These are phyloP conservation scores for Talaromyces piceae DNA, from an alignment of 2,329 filamentous ascomycete genomes.

Conservation along the genomic window DNA sequence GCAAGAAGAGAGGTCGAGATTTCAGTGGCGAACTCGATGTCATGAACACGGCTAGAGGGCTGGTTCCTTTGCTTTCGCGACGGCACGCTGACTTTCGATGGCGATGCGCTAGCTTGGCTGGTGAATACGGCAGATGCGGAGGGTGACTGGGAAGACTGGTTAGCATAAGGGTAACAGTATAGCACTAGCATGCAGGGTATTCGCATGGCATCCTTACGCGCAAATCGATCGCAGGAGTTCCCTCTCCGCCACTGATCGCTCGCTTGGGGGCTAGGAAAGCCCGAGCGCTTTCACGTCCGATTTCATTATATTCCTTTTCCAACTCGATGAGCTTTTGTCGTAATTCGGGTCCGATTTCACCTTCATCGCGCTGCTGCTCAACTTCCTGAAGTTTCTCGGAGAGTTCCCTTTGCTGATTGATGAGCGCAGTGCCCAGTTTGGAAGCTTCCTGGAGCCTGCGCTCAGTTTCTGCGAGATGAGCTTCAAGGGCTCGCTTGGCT, in stretches of 20 bases:
- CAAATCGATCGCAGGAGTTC: conserved; percentile 36
- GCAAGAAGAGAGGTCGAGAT: conserved; percentile 90
- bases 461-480: conserved; percentile 87
- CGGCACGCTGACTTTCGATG: conserved; percentile 79
- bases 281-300: conserved; percentile 80
- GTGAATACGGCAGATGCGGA: conserved; percentile 72
- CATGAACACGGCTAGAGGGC: conserved; percentile 77
- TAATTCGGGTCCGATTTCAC: conserved; percentile 74
- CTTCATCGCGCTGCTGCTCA: conserved; percentile 66
- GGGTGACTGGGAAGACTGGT: conserved; percentile 47
- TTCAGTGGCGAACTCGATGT: conserved; percentile 97
- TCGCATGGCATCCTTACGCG: conserved; percentile 30
- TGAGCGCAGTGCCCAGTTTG: conserved; percentile 75
- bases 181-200: background rate
- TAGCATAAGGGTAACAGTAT: background rate
- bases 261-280: conserved; percentile 79
- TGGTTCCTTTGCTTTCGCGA: conserved; percentile 88
- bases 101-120: conserved; percentile 74
- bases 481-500: conserved; percentile 79
- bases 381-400: conserved; percentile 77
- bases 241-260: conserved; percentile 64
- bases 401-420: conserved; percentile 79
- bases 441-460: conserved; percentile 86
- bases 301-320: conserved; percentile 91
- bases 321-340: conserved; percentile 76